These are phyloP conservation scores for Fusarium napiforme DNA, from an alignment of 2,329 filamentous ascomycete species.

Conservation along the genomic window DNA sequence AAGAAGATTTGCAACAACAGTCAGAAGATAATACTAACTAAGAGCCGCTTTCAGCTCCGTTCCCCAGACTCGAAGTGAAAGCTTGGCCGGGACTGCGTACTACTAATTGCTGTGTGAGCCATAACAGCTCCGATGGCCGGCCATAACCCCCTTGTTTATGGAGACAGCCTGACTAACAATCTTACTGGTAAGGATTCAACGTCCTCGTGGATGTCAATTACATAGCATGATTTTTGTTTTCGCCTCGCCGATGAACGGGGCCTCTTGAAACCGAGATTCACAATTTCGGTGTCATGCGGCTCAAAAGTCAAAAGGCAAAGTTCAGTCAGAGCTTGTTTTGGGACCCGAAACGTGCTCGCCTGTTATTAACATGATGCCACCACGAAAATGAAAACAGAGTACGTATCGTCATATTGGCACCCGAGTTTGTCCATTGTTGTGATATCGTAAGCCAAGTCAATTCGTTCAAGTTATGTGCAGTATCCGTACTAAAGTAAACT, in stretches of 20 bases:
- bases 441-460: not conserved
- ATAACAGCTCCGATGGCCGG: constrained; percentile 37
- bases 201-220: not conserved
- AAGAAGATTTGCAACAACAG: constrained; percentile 2
- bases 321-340: constrained; percentile 6
- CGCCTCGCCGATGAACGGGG: constrained; percentile 26
- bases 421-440: not conserved
- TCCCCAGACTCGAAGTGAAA: constrained; percentile 33
- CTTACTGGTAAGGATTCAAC: not conserved
- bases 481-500: not conserved
- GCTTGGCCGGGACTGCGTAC: constrained; percentile 20
- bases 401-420: not conserved
- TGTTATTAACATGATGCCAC: constrained; percentile 19
- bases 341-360: constrained; percentile 28
- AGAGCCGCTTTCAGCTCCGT: constrained; percentile 28
- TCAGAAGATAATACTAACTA: constrained; percentile 2
- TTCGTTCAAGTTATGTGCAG: too few relatives aligned
- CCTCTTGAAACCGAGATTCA: constrained; percentile 4
- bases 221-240: not conserved
- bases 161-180: constrained; percentile 12
- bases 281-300: constrained; percentile 17
- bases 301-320: constrained; percentile 1
- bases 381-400: not conserved
- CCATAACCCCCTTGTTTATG: constrained; percentile 2
- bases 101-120: constrained; percentile 21